Evolutionary conservation across 1,284 basidiomycete species (phyloP).

Genomic region (Cutaneotrichosporon arboriforme): DNA sequence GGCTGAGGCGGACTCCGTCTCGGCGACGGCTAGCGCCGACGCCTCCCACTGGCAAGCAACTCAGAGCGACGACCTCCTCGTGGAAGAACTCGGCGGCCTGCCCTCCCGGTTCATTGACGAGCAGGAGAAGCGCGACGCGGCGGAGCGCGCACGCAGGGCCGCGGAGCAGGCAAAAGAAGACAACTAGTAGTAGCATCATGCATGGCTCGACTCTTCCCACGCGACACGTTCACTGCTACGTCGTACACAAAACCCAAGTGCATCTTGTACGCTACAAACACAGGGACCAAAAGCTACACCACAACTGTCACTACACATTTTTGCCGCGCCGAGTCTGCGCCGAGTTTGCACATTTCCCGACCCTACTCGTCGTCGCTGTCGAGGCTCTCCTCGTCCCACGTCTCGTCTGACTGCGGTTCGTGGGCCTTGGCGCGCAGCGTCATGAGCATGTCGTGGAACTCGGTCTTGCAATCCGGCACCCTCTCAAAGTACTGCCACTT

Average conservation of each 20-base stretch:
- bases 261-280: too few relatives aligned
- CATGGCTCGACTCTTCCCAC: too few relatives aligned
- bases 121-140: too few relatives aligned
- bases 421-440: background rate
- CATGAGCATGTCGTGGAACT: background rate
- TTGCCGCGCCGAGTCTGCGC: too few relatives aligned
- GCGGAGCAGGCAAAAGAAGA: too few relatives aligned
- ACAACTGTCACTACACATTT: too few relatives aligned
- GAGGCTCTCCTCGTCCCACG: background rate
- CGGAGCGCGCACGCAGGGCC: too few relatives aligned
- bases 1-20: background rate
- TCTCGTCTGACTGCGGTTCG: background rate
- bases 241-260: too few relatives aligned
- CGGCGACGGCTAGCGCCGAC: background rate
- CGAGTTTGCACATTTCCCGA: background rate
- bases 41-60: background rate
- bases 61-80: conserved; percentile 1
- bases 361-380: background rate
- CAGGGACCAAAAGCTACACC: too few relatives aligned
- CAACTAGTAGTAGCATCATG: too few relatives aligned
- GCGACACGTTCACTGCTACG: too few relatives aligned
- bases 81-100: background rate
- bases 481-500: background rate
- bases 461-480: background rate
- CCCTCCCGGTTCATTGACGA: conserved; percentile 3